These are phyloP conservation scores for Fragaria vesca DNA, from an alignment of 306 rosid genomes.

Conservation along the genomic window DNA sequence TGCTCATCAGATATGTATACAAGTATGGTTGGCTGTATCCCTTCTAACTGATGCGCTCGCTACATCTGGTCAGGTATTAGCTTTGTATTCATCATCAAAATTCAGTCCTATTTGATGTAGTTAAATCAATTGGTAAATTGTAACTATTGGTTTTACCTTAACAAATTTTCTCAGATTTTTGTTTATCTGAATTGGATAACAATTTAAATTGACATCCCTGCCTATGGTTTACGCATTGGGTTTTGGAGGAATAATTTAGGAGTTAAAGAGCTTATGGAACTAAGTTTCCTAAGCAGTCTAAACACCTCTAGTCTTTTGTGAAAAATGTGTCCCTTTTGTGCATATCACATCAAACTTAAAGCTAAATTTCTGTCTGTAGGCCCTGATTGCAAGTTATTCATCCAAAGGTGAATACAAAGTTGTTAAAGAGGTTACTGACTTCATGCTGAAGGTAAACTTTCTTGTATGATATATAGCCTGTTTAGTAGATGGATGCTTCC, in stretches of 20 bases:
- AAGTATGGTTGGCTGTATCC: slow-evolving; percentile 97
- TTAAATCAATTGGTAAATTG: slow-evolving; percentile 12
- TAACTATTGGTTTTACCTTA: background rate
- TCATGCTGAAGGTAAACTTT: slow-evolving; percentile 51
- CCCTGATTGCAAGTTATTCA: slow-evolving; percentile 76
- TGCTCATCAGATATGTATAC: slow-evolving; percentile 97
- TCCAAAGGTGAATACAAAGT: slow-evolving; percentile 74
- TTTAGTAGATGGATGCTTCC: background rate
- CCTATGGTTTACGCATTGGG: background rate
- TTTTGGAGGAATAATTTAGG: background rate
- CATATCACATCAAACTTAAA: background rate
- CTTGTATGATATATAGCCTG: background rate
- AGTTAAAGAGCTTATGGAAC: background rate
- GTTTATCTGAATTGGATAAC: background rate
- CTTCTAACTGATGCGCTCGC: slow-evolving; percentile 91
- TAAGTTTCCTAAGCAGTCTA: background rate
- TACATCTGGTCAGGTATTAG: slow-evolving; percentile 77
- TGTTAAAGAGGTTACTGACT: slow-evolving; percentile 68
- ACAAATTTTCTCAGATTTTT: background rate
- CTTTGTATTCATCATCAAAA: slow-evolving; percentile 14
- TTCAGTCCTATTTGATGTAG: slow-evolving; percentile 7
- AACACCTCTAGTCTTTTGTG: background rate
- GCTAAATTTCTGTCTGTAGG: slow-evolving; percentile 46
- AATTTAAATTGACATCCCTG: background rate
- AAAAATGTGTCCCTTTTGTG: background rate